These are phyloP conservation scores for Prunus armeniaca DNA, from an alignment of 306 rosid species.

Conservation along the genomic window DNA sequence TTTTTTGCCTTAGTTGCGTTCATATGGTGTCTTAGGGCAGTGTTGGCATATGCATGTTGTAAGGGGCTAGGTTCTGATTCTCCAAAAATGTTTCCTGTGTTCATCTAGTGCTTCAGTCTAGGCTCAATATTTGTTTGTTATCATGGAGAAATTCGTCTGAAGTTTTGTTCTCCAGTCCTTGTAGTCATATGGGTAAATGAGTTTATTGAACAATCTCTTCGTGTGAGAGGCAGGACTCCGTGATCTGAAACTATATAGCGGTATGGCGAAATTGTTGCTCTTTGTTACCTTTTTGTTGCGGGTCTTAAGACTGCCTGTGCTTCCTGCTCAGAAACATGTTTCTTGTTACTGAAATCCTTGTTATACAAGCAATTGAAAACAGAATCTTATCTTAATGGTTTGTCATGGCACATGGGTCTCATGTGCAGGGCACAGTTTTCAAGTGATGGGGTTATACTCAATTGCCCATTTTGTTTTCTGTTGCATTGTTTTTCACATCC, in stretches of 20 bases:
- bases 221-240: background rate
- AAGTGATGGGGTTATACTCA: constrained; percentile 14
- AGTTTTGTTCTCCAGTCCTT: background rate
- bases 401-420: constrained; percentile 22
- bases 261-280: background rate
- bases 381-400: constrained; percentile 25
- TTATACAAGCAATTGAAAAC: constrained; percentile 9
- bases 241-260: background rate
- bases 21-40: constrained; percentile 1
- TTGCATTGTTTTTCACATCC: constrained; percentile 15
- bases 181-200: background rate
- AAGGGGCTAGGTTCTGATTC: background rate
- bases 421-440: constrained; percentile 38
- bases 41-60: background rate
- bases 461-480: constrained; percentile 24
- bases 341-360: constrained; percentile 1
- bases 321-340: constrained; percentile 19
- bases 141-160: background rate
- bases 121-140: background rate
- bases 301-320: constrained; percentile 21
- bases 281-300: constrained; percentile 10
- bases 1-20: background rate
- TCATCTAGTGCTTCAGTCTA: constrained; percentile 2
- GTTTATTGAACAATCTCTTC: background rate
- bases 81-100: background rate